Percentiles rank a stretch among this genome's conserved stretches.
Conservation (phyloP, 2,329 filamentous ascomycete species). For the Phialemoniopsis sp. region DNA sequence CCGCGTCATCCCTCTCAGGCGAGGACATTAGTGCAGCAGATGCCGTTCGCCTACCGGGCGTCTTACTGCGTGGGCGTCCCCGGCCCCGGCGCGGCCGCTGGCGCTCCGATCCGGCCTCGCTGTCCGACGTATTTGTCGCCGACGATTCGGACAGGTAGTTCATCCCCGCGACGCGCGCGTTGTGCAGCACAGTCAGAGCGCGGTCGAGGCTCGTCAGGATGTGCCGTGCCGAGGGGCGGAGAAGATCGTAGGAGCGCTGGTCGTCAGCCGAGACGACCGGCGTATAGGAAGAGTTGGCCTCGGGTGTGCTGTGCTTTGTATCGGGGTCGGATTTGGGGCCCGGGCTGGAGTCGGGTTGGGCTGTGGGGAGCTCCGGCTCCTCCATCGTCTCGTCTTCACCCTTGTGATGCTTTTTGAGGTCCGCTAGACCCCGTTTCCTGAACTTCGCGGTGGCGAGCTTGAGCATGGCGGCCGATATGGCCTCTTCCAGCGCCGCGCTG, state of each 20-base stretch:
- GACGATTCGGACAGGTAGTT: constrained; percentile 15
- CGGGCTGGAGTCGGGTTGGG: too few relatives aligned
- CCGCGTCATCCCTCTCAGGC: constrained; percentile 26
- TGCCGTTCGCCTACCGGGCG: constrained; percentile 10
- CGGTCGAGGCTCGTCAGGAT: constrained; percentile 66
- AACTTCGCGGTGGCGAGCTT: constrained; percentile 66
- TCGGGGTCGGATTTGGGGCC: too few relatives aligned
- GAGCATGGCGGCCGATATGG: constrained; percentile 62
- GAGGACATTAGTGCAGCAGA: constrained; percentile 16
- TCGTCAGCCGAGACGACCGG: constrained; percentile 68
- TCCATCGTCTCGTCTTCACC: not conserved
- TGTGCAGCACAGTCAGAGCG: constrained; percentile 67
- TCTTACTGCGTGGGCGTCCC: not conserved
- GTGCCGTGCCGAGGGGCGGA: constrained; percentile 67
- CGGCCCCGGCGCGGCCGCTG: not conserved
- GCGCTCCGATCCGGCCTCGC: constrained; percentile 1
- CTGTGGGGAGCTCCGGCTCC: too few relatives aligned
- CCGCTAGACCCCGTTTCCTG: constrained; percentile 24
- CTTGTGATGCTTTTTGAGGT: constrained; percentile 6
- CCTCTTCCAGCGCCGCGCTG: constrained; percentile 57
- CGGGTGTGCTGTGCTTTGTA: not conserved
- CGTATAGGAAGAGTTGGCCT: constrained; percentile 19
- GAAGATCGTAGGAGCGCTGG: constrained; percentile 56
- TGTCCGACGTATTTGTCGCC: constrained; percentile 9
- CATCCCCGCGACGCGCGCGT: constrained; percentile 52